A percentile compares a stretch with the other conserved stretches of the same genome.
Conservation (phyloP, 805 yeast species). For the Hanseniaspora lindneri region DNA sequence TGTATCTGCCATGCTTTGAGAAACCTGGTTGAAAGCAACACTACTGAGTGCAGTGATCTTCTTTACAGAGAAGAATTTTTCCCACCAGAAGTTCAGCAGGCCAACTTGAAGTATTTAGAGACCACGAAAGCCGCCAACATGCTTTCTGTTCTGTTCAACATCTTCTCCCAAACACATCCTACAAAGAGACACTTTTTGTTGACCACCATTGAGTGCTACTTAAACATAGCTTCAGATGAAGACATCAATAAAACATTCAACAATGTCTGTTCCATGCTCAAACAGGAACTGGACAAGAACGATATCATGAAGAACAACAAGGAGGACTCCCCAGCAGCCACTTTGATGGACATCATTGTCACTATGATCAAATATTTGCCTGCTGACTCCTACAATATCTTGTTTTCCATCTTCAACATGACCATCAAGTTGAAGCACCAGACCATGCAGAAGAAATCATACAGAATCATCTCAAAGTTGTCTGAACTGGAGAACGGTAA, state of each 20-base stretch:
- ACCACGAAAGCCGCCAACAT: constrained; percentile 53
- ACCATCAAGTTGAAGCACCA: constrained; percentile 51
- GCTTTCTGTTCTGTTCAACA: constrained; percentile 79
- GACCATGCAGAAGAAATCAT: constrained; percentile 77
- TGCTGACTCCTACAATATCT: constrained; percentile 51
- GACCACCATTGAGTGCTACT: constrained; percentile 73
- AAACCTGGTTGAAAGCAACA: constrained; percentile 63
- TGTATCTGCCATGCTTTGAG: constrained; percentile 74
- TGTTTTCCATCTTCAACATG: constrained; percentile 63
- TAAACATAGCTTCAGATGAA: constrained; percentile 52
- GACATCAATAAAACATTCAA: constrained; percentile 69
- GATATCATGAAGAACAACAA: constrained; percentile 26
- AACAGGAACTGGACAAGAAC: constrained; percentile 58
- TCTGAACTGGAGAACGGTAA: constrained; percentile 58
- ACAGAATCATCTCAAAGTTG: constrained; percentile 60
- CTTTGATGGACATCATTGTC: constrained; percentile 85
- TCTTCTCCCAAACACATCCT: constrained; percentile 77
- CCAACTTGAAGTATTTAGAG: constrained; percentile 52
- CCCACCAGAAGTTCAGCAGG: constrained; percentile 42
- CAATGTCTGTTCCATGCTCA: constrained; percentile 71
- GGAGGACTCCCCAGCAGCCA: constrained; percentile 50
- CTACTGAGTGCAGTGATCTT: constrained; percentile 20
- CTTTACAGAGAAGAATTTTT: constrained; percentile 50
- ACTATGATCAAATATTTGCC: constrained; percentile 81
- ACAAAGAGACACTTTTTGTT: constrained; percentile 73